These are phyloP conservation scores for Leucocoprinus sp. DNA, from an alignment of 768 basidiomycete species.

Conservation along the genomic window DNA sequence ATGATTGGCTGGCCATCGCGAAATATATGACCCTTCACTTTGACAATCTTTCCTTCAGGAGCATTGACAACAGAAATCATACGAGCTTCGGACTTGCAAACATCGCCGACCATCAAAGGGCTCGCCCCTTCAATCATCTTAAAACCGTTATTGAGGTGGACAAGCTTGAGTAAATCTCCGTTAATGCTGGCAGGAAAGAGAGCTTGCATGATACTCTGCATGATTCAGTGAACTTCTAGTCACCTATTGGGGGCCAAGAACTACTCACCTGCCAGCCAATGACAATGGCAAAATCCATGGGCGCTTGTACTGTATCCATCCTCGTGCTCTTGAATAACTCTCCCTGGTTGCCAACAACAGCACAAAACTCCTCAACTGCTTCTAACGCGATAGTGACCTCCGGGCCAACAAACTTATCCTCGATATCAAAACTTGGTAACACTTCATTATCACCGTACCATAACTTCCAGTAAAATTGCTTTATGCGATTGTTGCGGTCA, in stretches of 20 bases:
- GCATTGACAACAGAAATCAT: conserved; percentile 87
- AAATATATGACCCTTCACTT: conserved; percentile 77
- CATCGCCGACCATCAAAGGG: conserved; percentile 76
- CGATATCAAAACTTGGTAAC: conserved; percentile 72
- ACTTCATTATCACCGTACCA: conserved; percentile 89
- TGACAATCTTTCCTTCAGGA: conserved; percentile 89
- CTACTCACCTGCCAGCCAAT: conserved; percentile 90
- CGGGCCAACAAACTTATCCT: conserved; percentile 79
- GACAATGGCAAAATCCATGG: conserved; percentile 99
- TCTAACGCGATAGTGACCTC: conserved; percentile 72
- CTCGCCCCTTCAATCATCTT: conserved; percentile 71
- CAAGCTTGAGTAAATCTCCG: conserved; percentile 91
- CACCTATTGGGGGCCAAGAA: background rate
- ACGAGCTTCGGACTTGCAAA: conserved; percentile 82
- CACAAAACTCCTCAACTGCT: conserved; percentile 83
- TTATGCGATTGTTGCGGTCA: conserved; percentile 84
- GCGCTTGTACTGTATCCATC: conserved; percentile 67
- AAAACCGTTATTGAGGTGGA: conserved; percentile 97
- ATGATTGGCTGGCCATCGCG: conserved; percentile 77
- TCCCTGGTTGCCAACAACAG: conserved; percentile 87
- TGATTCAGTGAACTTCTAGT: conserved; percentile 10
- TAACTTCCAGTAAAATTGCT: conserved; percentile 96
- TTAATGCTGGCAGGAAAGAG: conserved; percentile 92
- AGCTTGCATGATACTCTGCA: conserved; percentile 95
- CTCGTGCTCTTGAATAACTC: conserved; percentile 82